A percentile compares a stretch with the other conserved stretches of the same genome.
These are phyloP conservation scores for Aspergillus intermedius DNA, from an alignment of 2,329 filamentous ascomycete species.

Conservation along the genomic window DNA sequence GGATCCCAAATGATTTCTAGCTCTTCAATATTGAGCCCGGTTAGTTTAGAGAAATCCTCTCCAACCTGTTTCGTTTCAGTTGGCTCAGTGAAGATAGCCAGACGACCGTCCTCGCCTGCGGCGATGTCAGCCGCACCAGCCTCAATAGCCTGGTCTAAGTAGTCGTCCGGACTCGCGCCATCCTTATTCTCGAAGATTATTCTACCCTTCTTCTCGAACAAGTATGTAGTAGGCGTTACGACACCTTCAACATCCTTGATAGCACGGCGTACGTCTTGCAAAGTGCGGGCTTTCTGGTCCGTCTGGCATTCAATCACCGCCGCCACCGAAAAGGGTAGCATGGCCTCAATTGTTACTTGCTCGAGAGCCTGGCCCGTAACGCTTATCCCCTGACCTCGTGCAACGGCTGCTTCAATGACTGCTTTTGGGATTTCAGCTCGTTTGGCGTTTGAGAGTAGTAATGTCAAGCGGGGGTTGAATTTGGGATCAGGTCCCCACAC, in stretches of 20 bases:
- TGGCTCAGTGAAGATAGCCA: slow-evolving; percentile 66
- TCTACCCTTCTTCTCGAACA: slow-evolving; percentile 76
- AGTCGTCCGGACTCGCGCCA: slow-evolving; percentile 56
- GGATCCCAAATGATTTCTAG: slow-evolving; percentile 80
- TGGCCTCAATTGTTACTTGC: slow-evolving; percentile 67
- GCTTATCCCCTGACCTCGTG: slow-evolving; percentile 79
- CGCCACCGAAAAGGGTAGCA: slow-evolving; percentile 66
- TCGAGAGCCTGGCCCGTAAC: slow-evolving; percentile 70
- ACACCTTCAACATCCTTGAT: slow-evolving; percentile 67
- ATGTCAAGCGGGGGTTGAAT: slow-evolving; percentile 68
- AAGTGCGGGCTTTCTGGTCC: slow-evolving; percentile 66
- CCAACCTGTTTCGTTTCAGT: slow-evolving; percentile 58
- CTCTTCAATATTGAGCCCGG: slow-evolving; percentile 62
- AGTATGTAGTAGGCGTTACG: slow-evolving; percentile 68
- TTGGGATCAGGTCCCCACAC: slow-evolving; percentile 69
- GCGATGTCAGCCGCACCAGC: slow-evolving; percentile 59
- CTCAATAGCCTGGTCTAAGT: slow-evolving; percentile 76
- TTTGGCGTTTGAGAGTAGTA: slow-evolving; percentile 69
- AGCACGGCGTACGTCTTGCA: slow-evolving; percentile 65
- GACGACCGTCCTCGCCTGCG: slow-evolving; percentile 59
- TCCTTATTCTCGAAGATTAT: slow-evolving; percentile 61
- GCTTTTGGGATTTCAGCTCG: slow-evolving; percentile 79
- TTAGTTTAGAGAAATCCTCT: slow-evolving; percentile 55
- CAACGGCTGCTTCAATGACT: slow-evolving; percentile 77
- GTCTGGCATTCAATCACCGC: slow-evolving; percentile 80